Evolutionary conservation across 225 moss, liverwort and hornwort species (phyloP).

Genomic region (Marchantia polymorpha): DNA sequence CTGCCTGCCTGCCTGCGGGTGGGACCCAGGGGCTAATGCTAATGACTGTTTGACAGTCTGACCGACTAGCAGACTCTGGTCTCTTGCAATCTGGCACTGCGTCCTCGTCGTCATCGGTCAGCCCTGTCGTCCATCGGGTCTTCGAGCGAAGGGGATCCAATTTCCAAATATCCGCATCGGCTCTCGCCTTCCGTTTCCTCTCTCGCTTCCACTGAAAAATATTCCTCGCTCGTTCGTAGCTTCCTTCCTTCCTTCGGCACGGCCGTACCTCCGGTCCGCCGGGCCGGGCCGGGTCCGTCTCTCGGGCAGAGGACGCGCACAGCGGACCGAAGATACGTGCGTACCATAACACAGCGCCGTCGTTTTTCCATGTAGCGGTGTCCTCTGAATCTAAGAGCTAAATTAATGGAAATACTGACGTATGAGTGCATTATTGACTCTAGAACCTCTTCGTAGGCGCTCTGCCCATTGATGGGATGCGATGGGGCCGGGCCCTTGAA

Average conservation of each 20-base stretch:
- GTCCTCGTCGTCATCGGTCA: background rate
- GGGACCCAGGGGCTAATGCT: background rate
- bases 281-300: background rate
- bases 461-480: too few relatives aligned
- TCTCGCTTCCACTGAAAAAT: background rate
- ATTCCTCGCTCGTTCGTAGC: too few relatives aligned
- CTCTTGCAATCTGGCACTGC: too few relatives aligned
- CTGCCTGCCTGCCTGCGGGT: too few relatives aligned
- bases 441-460: too few relatives aligned
- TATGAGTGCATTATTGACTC: too few relatives aligned
- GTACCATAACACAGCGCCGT: background rate
- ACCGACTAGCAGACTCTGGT: background rate
- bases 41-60: background rate
- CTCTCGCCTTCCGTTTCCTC: background rate
- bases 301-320: background rate
- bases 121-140: background rate
- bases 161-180: background rate
- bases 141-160: background rate
- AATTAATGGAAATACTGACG: too few relatives aligned
- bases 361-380: background rate
- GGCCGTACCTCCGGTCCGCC: background rate
- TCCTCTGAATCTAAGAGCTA: background rate
- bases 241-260: background rate
- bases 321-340: background rate
- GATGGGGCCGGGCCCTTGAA: too few relatives aligned